Evolutionary conservation across 2,329 filamentous ascomycete genomes (phyloP).

Genomic region (Aspergillaceae sp.): DNA sequence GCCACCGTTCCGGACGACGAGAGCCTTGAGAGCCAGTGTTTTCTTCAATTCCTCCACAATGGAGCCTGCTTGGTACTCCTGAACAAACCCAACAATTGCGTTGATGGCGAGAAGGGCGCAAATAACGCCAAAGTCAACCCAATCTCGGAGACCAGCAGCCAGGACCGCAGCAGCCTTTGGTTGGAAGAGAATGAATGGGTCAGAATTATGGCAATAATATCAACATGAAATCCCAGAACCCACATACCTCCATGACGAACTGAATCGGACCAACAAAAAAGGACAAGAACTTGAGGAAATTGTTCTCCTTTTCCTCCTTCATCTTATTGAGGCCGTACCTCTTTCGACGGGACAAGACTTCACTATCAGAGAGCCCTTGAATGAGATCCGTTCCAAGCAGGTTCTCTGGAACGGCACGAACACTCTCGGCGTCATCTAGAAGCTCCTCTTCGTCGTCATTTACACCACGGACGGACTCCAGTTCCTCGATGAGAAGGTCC

Average conservation of each 20-base stretch:
- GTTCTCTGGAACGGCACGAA: slow-evolving; percentile 59
- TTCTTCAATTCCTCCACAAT: slow-evolving; percentile 90
- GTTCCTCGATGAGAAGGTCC: slow-evolving; percentile 76
- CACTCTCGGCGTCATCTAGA: slow-evolving; percentile 44
- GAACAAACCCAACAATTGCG: slow-evolving; percentile 75
- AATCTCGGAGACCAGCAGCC: slow-evolving; percentile 75
- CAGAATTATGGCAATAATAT: not conserved
- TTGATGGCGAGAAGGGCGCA: slow-evolving; percentile 76
- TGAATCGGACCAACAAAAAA: slow-evolving; percentile 87
- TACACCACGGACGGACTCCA: slow-evolving; percentile 71
- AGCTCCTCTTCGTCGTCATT: slow-evolving; percentile 54
- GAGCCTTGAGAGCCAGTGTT: slow-evolving; percentile 78
- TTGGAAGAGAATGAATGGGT: not conserved
- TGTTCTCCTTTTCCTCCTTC: slow-evolving; percentile 83
- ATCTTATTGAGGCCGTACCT: slow-evolving; percentile 81
- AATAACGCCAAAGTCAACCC: slow-evolving; percentile 92
- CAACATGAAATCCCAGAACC: not conserved
- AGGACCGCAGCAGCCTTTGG: slow-evolving; percentile 63
- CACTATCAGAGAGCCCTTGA: slow-evolving; percentile 61
- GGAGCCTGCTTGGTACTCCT: slow-evolving; percentile 82
- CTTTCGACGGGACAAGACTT: slow-evolving; percentile 56
- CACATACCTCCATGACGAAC: slow-evolving; percentile 80
- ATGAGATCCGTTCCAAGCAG: slow-evolving; percentile 68
- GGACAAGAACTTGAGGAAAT: slow-evolving; percentile 69
- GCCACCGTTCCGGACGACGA: slow-evolving; percentile 71